Evolutionary conservation across 495 filamentous ascomycete species (phyloP).

Genomic region (Melanomma pulvis-pyrius): DNA sequence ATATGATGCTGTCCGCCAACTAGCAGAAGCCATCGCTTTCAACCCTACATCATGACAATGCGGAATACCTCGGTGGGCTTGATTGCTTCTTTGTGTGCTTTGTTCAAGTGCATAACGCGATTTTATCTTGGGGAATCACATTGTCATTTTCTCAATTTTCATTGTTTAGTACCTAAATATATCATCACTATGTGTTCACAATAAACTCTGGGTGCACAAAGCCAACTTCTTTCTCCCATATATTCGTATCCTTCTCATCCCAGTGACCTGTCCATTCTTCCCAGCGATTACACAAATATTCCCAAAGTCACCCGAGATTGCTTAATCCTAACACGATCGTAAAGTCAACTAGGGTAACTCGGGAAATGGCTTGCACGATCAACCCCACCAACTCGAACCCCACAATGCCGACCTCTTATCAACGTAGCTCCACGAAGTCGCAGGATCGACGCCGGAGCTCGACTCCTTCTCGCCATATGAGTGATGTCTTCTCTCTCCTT

Average conservation of each 20-base stretch:
- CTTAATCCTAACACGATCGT: not conserved
- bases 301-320: not conserved
- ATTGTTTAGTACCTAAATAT: conserved; percentile 20
- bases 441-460: conserved; percentile 5
- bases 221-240: not conserved
- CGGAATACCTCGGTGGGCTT: not conserved
- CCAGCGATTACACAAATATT: not conserved
- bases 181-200: not conserved
- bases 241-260: not conserved
- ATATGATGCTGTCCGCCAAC: not conserved
- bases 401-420: not conserved
- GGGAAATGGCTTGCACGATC: not conserved
- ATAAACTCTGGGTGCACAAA: not conserved
- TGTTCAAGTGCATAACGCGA: not conserved
- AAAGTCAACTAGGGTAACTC: too few species aligned
- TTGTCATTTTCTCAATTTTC: not conserved
- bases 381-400: not conserved
- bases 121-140: not conserved
- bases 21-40: conserved; percentile 9
- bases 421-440: not conserved
- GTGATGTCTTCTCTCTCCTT: too few species aligned
- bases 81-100: not conserved
- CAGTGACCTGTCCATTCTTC: not conserved
- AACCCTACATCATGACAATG: not conserved
- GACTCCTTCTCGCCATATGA: not conserved